These are phyloP conservation scores for Mycosphaerella sp. DNA, from an alignment of 2,329 filamentous ascomycete genomes.

Conservation along the genomic window DNA sequence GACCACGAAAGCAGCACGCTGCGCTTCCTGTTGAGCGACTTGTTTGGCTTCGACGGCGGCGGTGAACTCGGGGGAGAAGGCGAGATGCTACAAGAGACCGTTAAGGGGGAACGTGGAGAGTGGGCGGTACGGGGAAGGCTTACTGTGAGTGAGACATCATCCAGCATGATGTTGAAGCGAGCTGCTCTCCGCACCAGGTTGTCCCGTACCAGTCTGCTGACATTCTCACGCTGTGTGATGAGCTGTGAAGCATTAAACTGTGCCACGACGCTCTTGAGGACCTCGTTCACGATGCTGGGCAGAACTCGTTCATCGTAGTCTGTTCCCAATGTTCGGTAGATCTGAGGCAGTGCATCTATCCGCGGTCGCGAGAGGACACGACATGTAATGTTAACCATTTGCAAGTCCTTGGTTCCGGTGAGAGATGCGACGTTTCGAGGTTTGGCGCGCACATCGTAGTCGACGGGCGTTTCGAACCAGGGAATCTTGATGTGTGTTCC, in stretches of 20 bases:
- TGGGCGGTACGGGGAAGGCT: constrained; percentile 9
- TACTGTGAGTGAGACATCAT: constrained; percentile 87
- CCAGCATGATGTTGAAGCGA: constrained; percentile 93
- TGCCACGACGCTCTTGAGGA: constrained; percentile 95
- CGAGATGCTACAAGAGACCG: constrained; percentile 48
- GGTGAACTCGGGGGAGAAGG: constrained; percentile 64
- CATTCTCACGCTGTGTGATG: constrained; percentile 98
- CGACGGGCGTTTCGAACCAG: constrained; percentile 95
- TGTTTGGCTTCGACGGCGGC: constrained; percentile 64
- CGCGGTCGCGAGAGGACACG: constrained; percentile 93
- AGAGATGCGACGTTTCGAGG: constrained; percentile 94
- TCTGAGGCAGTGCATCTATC: constrained; percentile 83
- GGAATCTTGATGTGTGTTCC: constrained; percentile 92
- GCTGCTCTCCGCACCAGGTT: constrained; percentile 87
- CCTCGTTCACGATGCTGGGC: constrained; percentile 98
- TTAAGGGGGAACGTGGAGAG: neutral
- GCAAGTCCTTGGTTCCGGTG: constrained; percentile 96
- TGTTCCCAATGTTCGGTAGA: constrained; percentile 88
- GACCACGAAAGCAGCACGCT: constrained; percentile 93
- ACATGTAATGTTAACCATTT: constrained; percentile 99
- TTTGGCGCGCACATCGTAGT: constrained; percentile 96
- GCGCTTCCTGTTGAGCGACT: constrained; percentile 80
- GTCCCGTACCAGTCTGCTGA: constrained; percentile 82
- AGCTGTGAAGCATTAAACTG: constrained; percentile 98
- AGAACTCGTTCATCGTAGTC: constrained; percentile 98